Base-by-base conservation (phyloP, 306 rosid species). In the Aeschynomene evenia region DNA sequence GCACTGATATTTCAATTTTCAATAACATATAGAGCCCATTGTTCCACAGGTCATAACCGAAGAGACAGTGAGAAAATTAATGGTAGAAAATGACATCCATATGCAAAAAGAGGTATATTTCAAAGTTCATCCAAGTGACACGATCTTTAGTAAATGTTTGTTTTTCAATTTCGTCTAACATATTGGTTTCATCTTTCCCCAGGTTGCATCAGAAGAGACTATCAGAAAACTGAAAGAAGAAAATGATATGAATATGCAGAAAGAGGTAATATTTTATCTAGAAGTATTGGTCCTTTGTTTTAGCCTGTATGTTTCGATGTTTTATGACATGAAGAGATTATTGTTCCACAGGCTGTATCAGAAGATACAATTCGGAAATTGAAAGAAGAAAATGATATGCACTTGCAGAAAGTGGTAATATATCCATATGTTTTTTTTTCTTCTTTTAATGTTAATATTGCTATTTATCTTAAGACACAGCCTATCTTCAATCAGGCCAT, bases 51-150 rank as follows among this genome's bases (percentile, higher is more conserved):
- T 73, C 39, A 22, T 52, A 33, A 85, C 72, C 11, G 84, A 74
- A 63, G 84, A 70, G 54, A 39, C 70, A 7, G 40, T 79, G 28
- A 61, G 62, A 66, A 67, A 62, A 52, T 76, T 88, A 48, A 58
- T 11, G 28, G 84, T 70, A 53, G 85, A 80, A 57, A 82, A 75
- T 11, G 74, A 66, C 51, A 74, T 77, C 52, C 71, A 71, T 60
- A 42, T 74, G 57, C 87, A 71, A 52, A 86, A 72, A 60, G 80
- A 85, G 96, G 90, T 65, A 46, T 66, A 70, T 48, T 70, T 70
- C 46, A 50, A 54, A 62, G 29, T 54, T 53, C 42, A 61, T 65
- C 52, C 9, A 26, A 65, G 72, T 57, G 71, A 23, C 62, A 46
- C 36, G 20, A 61, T 50, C 9, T 42, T 7, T 24, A 21, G 36